Evolutionary conservation across 169 alveolate genomes (phyloP).

Genomic region (Eimeria sp.): DNA sequence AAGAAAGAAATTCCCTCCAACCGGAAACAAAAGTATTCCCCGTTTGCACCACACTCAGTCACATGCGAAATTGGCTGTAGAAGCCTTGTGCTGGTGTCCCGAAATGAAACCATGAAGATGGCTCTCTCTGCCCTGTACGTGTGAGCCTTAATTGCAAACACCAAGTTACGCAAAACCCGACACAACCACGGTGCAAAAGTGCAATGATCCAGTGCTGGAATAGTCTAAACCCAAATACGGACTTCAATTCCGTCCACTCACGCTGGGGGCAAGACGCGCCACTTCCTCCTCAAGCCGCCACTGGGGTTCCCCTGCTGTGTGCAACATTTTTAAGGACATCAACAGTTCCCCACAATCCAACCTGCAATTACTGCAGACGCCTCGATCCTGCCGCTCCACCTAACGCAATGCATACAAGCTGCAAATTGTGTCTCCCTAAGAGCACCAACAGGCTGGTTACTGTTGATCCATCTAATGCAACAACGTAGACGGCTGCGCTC

Average conservation of each 20-base stretch:
- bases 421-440: background rate
- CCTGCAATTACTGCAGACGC: conserved; percentile 61
- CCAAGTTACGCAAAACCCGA: background rate
- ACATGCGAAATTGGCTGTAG: background rate
- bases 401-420: background rate
- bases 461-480: background rate
- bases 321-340: conserved; percentile 45
- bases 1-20: background rate
- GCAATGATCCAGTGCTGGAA: background rate
- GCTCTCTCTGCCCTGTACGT: background rate
- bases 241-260: background rate
- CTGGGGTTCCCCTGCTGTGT: conserved; percentile 76
- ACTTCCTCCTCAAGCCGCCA: conserved; percentile 72
- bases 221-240: background rate
- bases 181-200: background rate
- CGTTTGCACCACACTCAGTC: background rate
- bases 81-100: background rate
- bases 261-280: conserved; percentile 68
- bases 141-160: background rate
- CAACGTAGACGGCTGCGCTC: background rate
- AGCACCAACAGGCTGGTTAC: background rate
- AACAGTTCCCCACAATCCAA: conserved; percentile 67
- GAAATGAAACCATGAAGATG: background rate
- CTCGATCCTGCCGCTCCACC: conserved; percentile 60
- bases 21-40: background rate